phyloP scores from a whole-genome alignment of 805 yeast species.

The Cyberlindnera japonica region DNA sequence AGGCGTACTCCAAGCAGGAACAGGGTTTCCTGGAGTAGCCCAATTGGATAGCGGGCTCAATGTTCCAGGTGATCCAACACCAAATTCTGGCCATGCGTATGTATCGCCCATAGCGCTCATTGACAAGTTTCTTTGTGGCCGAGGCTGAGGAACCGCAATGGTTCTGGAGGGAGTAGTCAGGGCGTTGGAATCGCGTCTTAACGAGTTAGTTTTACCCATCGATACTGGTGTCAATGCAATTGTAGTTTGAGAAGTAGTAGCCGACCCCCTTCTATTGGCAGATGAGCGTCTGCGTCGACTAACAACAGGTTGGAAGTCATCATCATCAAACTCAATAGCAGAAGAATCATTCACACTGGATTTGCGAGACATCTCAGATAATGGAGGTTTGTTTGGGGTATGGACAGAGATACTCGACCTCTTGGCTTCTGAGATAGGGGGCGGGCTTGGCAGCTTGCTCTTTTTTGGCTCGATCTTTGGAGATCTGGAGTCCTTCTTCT shows the following conservation, averaged over 20 bases:
- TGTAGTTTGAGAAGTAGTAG: neutral
- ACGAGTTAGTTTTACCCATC: neutral
- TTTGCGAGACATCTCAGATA: slow-evolving; percentile 5
- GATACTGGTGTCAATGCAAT: neutral
- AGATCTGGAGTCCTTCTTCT: slow-evolving; percentile 18
- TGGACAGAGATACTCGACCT: slow-evolving; percentile 7
- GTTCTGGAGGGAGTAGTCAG: slow-evolving; percentile 8
- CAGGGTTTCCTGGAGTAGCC: slow-evolving; percentile 2
- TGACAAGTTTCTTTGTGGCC: neutral
- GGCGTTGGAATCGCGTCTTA: slow-evolving; percentile 6
- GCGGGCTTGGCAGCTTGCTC: slow-evolving; percentile 6
- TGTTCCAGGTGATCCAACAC: slow-evolving; percentile 4
- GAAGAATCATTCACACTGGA: slow-evolving; percentile 18
- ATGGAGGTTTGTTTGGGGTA: slow-evolving; percentile 4
- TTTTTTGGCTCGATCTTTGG: slow-evolving; percentile 19
- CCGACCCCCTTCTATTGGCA: slow-evolving; percentile 22
- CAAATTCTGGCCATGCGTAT: slow-evolving; percentile 13
- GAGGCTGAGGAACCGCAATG: slow-evolving; percentile 1
- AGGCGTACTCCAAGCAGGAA: slow-evolving; percentile 6
- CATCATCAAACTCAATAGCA: slow-evolving; percentile 29
- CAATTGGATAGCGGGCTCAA: slow-evolving; percentile 13
- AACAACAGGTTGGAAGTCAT: slow-evolving; percentile 33
- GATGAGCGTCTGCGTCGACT: slow-evolving; percentile 32
- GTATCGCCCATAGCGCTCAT: slow-evolving; percentile 1
- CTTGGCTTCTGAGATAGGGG: slow-evolving; percentile 6